These are phyloP conservation scores for Coniferiporia weirii DNA, from an alignment of 1,284 basidiomycete genomes.

Conservation along the genomic window DNA sequence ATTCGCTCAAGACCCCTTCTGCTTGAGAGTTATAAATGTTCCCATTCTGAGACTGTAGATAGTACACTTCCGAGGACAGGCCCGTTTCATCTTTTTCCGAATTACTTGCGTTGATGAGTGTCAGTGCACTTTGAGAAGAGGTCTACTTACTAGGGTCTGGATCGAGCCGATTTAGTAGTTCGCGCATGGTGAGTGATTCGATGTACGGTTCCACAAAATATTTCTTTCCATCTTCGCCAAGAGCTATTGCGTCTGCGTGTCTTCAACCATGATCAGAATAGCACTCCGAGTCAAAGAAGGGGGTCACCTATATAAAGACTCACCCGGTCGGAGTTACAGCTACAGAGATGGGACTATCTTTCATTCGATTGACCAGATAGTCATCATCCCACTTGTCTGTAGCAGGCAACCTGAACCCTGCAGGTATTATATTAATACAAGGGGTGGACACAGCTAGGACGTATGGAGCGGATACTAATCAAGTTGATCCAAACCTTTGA, in stretches of 20 bases:
- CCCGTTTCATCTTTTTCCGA: not conserved
- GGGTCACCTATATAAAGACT: conserved; percentile 19
- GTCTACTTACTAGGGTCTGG: conserved; percentile 13
- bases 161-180: conserved; percentile 47
- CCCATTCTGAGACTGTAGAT: conserved; percentile 89
- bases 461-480: no score
- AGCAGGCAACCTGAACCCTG: conserved; percentile 41
- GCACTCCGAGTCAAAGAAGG: not conserved
- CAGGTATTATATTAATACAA: not conserved
- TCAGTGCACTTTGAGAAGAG: not conserved
- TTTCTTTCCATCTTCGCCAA: conserved; percentile 45
- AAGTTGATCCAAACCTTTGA: conserved; percentile 49
- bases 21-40: conserved; percentile 61
- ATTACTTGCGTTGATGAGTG: not conserved
- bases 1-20: conserved; percentile 47
- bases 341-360: conserved; percentile 54
- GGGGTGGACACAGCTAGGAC: conserved; percentile 9
- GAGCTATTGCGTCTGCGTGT: conserved; percentile 72
- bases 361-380: conserved; percentile 56
- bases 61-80: conserved; percentile 44
- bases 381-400: conserved; percentile 53
- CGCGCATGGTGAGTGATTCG: conserved; percentile 59
- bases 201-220: conserved; percentile 77
- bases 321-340: conserved; percentile 85
- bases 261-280: conserved; percentile 32